Evolutionary conservation across 441 rosid species (phyloP), one percentile per base, ranked within the genome.

Genomic region (Brassica balearica): DNA sequence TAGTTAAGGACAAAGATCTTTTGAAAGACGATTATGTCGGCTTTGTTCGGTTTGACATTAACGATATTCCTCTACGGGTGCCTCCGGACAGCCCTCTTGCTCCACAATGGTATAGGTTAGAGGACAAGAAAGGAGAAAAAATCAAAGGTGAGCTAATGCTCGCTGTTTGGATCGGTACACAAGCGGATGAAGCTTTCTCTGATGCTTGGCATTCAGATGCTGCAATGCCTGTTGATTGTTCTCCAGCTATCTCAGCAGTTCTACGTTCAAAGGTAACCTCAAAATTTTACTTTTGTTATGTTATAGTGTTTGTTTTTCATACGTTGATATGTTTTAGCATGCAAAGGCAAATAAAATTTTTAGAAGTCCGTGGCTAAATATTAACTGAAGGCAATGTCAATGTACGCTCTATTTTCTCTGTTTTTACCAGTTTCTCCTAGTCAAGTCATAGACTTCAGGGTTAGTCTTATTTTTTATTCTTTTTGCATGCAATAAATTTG

Each of bases 151-250:
- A 95, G 76, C 83, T 95, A 64, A 95, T 95, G 98, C 91, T 95
- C n/a, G 97, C 99, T 61, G 92, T 95, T 69, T 95, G 99, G 99
- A 88, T 95, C 15, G 99, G 98, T 68, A 95, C 98, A 46, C 99
- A 95, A 80, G 98, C 99, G 3, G 98, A 95, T 67, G 97, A 95
- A 86, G 92, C 97, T 8, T 93, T 95, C 84, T 85, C 98, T 2
- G 98, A 95, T 75, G 97, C 99, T 17, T 93, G 97, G 98, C 99
- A 95, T 84, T 95, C 99, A 9, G 99, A 95, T 85, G 92, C 98
- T 15, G 97, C 95, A 61, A 91, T 84, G 34, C 97, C 97, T 4
- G 83, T 87, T 34, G 91, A 93, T 71, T 86, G 88, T 74, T 41
- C 88, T 6, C 86, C 94, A 0, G 84, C 91, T 60, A 77, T 85